phyloP scores from a whole-genome alignment of 352 stramenopile species.

The Phytophthora pinifolia region DNA sequence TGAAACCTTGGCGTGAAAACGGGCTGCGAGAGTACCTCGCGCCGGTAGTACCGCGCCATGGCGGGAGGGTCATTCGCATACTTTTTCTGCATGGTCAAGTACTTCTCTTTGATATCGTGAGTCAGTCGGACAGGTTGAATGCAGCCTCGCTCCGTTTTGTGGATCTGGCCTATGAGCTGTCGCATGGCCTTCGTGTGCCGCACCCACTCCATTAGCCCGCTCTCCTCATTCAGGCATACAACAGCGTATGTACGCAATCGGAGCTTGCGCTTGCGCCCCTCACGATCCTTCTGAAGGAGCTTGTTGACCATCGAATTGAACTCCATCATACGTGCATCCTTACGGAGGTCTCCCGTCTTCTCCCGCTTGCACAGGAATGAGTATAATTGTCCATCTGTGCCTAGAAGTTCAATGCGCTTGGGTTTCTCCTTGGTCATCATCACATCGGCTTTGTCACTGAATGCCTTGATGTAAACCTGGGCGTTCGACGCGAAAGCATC shows the following conservation, averaged over 20 bases:
- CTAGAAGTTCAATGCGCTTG: slow-evolving; percentile 95
- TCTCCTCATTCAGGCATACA: slow-evolving; percentile 99
- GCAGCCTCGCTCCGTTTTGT: slow-evolving; percentile 86
- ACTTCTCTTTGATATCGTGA: slow-evolving; percentile 80
- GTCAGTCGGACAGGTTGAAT: slow-evolving; percentile 79
- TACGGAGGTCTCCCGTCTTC: slow-evolving; percentile 98
- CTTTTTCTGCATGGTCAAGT: slow-evolving; percentile 90
- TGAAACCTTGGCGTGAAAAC: slow-evolving; percentile 96
- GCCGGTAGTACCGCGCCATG: slow-evolving; percentile 69
- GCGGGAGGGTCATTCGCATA: slow-evolving; percentile 78
- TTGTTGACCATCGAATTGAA: slow-evolving; percentile 99
- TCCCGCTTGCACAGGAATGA: slow-evolving; percentile 97
- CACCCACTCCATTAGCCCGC: slow-evolving; percentile 99
- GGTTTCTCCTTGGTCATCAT: slow-evolving; percentile 99
- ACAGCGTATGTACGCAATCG: slow-evolving; percentile 98
- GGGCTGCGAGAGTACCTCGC: slow-evolving; percentile 58
- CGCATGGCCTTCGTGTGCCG: slow-evolving; percentile 95
- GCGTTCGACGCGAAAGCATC: slow-evolving; percentile 61
- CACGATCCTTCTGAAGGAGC: slow-evolving; percentile 92
- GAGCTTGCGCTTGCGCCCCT: slow-evolving; percentile 90
- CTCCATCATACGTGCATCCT: slow-evolving; percentile 99
- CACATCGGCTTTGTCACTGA: slow-evolving; percentile 92
- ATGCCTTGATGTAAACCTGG: slow-evolving; percentile 87
- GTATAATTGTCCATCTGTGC: slow-evolving; percentile 74
- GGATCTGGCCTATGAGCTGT: slow-evolving; percentile 84